These are phyloP conservation scores for Incumbomyces delicatus DNA, from an alignment of 2,329 filamentous ascomycete species.

Conservation along the genomic window DNA sequence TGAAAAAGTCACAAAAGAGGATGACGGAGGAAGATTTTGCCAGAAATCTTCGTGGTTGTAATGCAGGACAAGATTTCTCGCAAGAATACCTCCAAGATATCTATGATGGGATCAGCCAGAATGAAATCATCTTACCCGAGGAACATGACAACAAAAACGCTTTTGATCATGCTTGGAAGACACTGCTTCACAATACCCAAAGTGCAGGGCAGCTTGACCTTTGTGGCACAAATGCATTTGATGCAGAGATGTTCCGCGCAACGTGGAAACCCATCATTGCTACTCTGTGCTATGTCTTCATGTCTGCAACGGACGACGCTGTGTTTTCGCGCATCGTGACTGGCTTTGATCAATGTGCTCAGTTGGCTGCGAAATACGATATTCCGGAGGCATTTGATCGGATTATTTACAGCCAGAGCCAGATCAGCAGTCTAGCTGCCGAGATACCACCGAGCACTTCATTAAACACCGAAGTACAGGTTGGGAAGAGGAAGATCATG, in stretches of 20 bases:
- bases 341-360: conserved; percentile 91
- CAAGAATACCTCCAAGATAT: conserved; percentile 75
- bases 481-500: conserved; percentile 84
- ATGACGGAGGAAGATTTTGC: conserved; percentile 81
- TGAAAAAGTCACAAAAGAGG: conserved; percentile 62
- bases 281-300: conserved; percentile 94
- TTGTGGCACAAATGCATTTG: conserved; percentile 87
- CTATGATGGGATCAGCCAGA: conserved; percentile 79
- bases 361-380: conserved; percentile 76
- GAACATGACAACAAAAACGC: conserved; percentile 95
- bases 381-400: conserved; percentile 82
- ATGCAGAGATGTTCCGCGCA: conserved; percentile 93
- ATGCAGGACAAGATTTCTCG: conserved; percentile 74
- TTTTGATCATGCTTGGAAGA: conserved; percentile 96
- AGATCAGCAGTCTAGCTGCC: conserved; percentile 78
- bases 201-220: conserved; percentile 62
- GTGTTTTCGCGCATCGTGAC: conserved; percentile 90
- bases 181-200: conserved; percentile 76
- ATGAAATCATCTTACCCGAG: conserved; percentile 93
- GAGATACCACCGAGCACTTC: conserved; percentile 68
- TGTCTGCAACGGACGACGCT: conserved; percentile 93
- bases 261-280: conserved; percentile 94
- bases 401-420: conserved; percentile 79
- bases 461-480: conserved; percentile 88
- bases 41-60: conserved; percentile 82